phyloP scores from a whole-genome alignment of 441 rosid species.

The Jatropha podagrica region DNA sequence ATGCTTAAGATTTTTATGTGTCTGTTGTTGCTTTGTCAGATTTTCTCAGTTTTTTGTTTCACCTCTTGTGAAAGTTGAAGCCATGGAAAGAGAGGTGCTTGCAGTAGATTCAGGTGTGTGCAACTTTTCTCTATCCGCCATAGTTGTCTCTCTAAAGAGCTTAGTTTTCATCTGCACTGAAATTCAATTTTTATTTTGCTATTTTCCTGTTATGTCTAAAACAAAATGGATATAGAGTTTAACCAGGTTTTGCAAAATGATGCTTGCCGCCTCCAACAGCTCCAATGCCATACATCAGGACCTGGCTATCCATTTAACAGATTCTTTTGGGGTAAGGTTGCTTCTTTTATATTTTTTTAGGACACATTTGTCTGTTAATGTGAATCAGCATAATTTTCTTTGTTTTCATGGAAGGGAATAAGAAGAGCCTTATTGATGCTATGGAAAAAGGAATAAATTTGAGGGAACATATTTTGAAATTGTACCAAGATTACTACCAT shows the following conservation, averaged over 20 bases:
- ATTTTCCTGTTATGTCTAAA: slow-evolving; percentile 18
- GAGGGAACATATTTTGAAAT: slow-evolving; percentile 64
- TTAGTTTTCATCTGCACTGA: background rate
- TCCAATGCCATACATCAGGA: slow-evolving; percentile 82
- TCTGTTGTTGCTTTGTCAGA: slow-evolving; percentile 45
- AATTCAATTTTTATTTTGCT: slow-evolving; percentile 9
- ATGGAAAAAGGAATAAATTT: slow-evolving; percentile 82
- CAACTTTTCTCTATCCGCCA: slow-evolving; percentile 12
- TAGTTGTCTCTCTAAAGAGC: background rate
- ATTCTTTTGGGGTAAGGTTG: slow-evolving; percentile 85
- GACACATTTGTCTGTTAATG: slow-evolving; percentile 5
- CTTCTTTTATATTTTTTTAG: slow-evolving; percentile 21
- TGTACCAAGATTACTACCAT: slow-evolving; percentile 69
- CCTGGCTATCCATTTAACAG: slow-evolving; percentile 73
- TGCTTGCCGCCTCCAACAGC: slow-evolving; percentile 89
- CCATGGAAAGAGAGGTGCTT: slow-evolving; percentile 96
- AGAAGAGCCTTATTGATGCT: slow-evolving; percentile 89
- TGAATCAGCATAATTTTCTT: slow-evolving; percentile 19
- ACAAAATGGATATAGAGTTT: slow-evolving; percentile 59
- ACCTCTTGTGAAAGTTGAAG: slow-evolving; percentile 87
- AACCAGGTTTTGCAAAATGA: slow-evolving; percentile 95
- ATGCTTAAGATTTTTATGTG: slow-evolving; percentile 21
- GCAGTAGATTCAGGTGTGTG: slow-evolving; percentile 92
- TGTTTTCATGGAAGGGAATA: slow-evolving; percentile 64
- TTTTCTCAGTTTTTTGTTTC: slow-evolving; percentile 98